Evolutionary conservation across 805 yeast genomes (phyloP).

Genomic region (Blastobotrys terrestris): DNA sequence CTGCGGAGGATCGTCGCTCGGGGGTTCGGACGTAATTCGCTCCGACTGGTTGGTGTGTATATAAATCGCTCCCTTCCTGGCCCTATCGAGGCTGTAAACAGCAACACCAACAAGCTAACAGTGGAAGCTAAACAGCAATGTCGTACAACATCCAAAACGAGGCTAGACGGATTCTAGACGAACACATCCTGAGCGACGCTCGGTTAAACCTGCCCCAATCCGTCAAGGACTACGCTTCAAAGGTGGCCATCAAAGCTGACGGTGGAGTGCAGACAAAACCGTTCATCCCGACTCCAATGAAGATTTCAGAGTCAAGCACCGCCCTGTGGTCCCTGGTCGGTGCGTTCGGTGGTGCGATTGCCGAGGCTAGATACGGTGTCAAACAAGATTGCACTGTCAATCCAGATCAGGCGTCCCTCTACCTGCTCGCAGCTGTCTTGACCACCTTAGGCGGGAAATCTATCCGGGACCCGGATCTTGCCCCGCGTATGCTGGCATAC

Average conservation of each 20-base stretch:
- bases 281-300: slow-evolving; percentile 2
- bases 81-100: too few relatives aligned
- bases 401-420: background rate
- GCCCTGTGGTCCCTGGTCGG: slow-evolving; percentile 1
- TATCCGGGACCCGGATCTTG: background rate
- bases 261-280: slow-evolving; percentile 1
- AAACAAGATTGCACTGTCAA: slow-evolving; percentile 1
- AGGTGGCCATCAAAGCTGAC: background rate
- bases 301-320: slow-evolving; percentile 1
- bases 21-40: background rate
- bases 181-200: background rate
- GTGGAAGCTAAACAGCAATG: too few relatives aligned
- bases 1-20: background rate
- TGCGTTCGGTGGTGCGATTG: background rate
- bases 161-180: background rate
- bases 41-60: background rate
- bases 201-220: background rate
- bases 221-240: background rate
- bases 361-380: background rate
- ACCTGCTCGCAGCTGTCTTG: background rate
- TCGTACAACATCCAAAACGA: background rate
- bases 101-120: too few relatives aligned
- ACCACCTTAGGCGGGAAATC: background rate
- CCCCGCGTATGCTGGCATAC: background rate
- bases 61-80: background rate